Evolutionary conservation across 2,329 filamentous ascomycete species (phyloP).

Genomic region (Tetracladium maxilliforme): DNA sequence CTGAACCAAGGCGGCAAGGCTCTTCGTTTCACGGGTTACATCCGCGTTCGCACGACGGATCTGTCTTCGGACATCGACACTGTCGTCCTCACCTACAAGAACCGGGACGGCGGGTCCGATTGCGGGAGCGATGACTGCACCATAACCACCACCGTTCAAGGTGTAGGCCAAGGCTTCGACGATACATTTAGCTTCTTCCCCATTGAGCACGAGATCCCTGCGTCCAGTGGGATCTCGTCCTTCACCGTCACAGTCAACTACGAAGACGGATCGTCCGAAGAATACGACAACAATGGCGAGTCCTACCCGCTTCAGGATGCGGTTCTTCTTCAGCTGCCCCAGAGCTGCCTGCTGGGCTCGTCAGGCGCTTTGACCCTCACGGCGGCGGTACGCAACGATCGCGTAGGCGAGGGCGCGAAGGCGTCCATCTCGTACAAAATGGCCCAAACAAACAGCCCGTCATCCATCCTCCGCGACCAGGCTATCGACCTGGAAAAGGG

Average conservation of each 20-base stretch:
- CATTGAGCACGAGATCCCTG: constrained; percentile 32
- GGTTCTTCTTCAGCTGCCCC: constrained; percentile 36
- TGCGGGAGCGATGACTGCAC: constrained; percentile 26
- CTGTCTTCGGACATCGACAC: constrained; percentile 26
- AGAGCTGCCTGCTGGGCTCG: constrained; percentile 35
- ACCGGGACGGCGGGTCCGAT: constrained; percentile 31
- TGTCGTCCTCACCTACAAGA: constrained; percentile 38
- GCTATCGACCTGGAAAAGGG: constrained; percentile 24
- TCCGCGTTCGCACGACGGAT: constrained; percentile 39
- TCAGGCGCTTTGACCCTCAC: constrained; percentile 26
- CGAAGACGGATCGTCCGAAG: constrained; percentile 26
- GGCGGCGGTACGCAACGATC: constrained; percentile 34
- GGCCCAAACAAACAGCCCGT: constrained; percentile 21
- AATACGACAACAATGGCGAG: constrained; percentile 41
- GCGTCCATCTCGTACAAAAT: constrained; percentile 28
- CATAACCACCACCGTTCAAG: constrained; percentile 29
- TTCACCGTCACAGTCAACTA: constrained; percentile 37
- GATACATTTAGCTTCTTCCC: constrained; percentile 37
- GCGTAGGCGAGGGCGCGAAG: constrained; percentile 22
- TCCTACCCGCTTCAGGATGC: constrained; percentile 38
- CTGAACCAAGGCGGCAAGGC: constrained; percentile 30
- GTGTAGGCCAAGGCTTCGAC: constrained; percentile 39
- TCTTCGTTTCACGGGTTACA: constrained; percentile 35
- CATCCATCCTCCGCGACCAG: constrained; percentile 22
- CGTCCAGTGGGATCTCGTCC: constrained; percentile 44